Evolutionary conservation across 331 rosid genomes (phyloP), one percentile per base, ranked within the genome.

Genomic region (Prunus yedoensis): DNA sequence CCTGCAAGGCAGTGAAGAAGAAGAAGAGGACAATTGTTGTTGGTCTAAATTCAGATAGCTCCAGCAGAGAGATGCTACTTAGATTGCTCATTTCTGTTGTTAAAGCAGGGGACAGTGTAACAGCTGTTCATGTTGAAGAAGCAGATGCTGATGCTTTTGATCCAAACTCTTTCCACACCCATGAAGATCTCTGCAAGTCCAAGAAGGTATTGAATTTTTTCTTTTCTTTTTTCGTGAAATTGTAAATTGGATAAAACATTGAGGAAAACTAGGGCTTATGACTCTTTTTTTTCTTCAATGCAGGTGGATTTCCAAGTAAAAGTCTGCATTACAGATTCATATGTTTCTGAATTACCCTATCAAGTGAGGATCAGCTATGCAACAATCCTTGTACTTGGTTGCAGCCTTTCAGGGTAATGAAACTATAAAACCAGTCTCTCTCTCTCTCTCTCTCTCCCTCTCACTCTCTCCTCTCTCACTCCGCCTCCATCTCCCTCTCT

Each of bases 281-380:
- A 49, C 54, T 65, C 35, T 15, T 32, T 65, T 28, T 8, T 7
- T 18, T 49, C 3, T 35, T 56, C 65, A 41, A 41, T 75, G 78
- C 82, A 86, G 89, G 87, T 86, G 49, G 87, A 86, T 70, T 83
- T 86, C 28, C 85, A 86, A 59, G 74, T 83, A 45, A 86, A 83
- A 71, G 87, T 86, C 32, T 71, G 85, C 58, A 25, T 52, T 43
- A 83, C 80, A 32, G 83, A 78, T 51, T 83, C 83, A 2, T 86
- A 80, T 60, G 71, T 83, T 75, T 75, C 87, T 28, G 81, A 77
- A 49, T 72, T 86, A 43, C 68, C 84, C 52, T 77, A 68, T 50
- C 89, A 86, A 83, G 87, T 78, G 5, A 65, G 89, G 71, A 66
- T 82, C 46, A 56, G 70, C 52, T 77, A 51, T 50, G 89, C 89